These are phyloP conservation scores for Globisporangium camurandrum DNA, from an alignment of 352 stramenopile species.

Conservation along the genomic window DNA sequence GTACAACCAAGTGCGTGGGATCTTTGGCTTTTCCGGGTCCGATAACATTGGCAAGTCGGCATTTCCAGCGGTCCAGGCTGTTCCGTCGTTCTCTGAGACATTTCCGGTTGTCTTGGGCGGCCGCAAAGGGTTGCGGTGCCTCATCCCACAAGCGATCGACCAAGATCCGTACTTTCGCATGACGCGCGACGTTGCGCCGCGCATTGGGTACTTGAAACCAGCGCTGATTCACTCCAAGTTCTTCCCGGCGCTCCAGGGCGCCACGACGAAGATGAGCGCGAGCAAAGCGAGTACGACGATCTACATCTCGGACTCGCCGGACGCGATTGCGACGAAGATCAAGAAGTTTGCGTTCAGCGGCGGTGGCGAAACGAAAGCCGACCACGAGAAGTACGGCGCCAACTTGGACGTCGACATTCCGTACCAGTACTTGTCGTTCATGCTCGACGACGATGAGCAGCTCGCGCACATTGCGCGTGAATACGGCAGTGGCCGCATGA, in stretches of 20 bases:
- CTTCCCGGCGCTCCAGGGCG: constrained; percentile 97
- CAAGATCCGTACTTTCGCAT: constrained; percentile 99
- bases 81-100: constrained; percentile 96
- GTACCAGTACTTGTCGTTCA: constrained; percentile 99
- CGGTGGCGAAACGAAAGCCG: constrained; percentile 96
- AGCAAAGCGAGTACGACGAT: constrained; percentile 96
- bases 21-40: constrained; percentile 98
- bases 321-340: constrained; percentile 93
- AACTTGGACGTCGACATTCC: constrained; percentile 98
- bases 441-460: constrained; percentile 98
- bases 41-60: constrained; percentile 99
- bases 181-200: constrained; percentile 98
- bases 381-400: constrained; percentile 97
- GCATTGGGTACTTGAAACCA: constrained; percentile 94
- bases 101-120: constrained; percentile 92
- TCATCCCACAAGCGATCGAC: constrained; percentile 99
- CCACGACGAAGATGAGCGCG: constrained; percentile 98
- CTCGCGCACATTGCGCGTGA: constrained; percentile 90
- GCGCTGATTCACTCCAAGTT: constrained; percentile 99
- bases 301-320: constrained; percentile 97
- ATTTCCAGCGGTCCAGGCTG: constrained; percentile 98
- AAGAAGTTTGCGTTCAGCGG: constrained; percentile 90
- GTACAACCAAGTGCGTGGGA: constrained; percentile 95
- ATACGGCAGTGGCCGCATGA: constrained; percentile 94
- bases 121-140: constrained; percentile 90